A percentile compares a stretch with the other conserved stretches of the same genome.
Conservation (phyloP, 2,329 filamentous ascomycete genomes). For the Curvularia sp. region DNA sequence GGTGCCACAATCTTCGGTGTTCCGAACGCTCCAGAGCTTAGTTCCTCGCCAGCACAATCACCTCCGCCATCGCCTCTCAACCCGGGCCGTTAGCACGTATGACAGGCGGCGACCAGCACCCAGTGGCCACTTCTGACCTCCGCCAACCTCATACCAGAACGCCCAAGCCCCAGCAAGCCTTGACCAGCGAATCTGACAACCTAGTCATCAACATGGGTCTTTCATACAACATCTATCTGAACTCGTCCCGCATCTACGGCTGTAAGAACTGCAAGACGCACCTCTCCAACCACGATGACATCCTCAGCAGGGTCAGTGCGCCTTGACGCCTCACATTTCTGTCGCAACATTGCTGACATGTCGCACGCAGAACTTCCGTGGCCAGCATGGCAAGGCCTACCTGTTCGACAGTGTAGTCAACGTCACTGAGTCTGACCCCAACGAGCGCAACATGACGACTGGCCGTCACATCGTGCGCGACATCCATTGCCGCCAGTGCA, state of each 20-base stretch:
- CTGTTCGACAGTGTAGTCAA: conserved; percentile 96
- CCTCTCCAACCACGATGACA: conserved; percentile 92
- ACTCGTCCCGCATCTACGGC: conserved; percentile 85
- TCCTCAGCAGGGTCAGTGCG: conserved; percentile 81
- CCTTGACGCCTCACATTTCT: neutral
- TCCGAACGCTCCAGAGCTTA: conserved; percentile 4
- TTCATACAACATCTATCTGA: conserved; percentile 89
- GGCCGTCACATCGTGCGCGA: conserved; percentile 93
- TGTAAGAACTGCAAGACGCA: conserved; percentile 95
- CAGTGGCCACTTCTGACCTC: conserved; percentile 18
- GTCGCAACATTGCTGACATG: conserved; percentile 13
- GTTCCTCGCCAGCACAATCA: conserved; percentile 6
- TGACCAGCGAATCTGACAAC: conserved; percentile 10
- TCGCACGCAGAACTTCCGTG: conserved; percentile 87
- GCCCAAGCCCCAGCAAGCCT: conserved; percentile 12
- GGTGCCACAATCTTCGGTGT: conserved; percentile 8
- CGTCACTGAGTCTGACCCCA: conserved; percentile 80
- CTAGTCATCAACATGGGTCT: conserved; percentile 73
- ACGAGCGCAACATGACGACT: conserved; percentile 97
- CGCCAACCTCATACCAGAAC: conserved; percentile 13
- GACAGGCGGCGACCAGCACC: conserved; percentile 19
- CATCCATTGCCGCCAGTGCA: conserved; percentile 89
- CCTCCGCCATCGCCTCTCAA: conserved; percentile 2
- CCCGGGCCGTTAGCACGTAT: conserved; percentile 17
- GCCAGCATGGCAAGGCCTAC: conserved; percentile 97